phyloP scores from a whole-genome alignment of 257 asterid genomes.

The Scutellaria baicalensis region DNA sequence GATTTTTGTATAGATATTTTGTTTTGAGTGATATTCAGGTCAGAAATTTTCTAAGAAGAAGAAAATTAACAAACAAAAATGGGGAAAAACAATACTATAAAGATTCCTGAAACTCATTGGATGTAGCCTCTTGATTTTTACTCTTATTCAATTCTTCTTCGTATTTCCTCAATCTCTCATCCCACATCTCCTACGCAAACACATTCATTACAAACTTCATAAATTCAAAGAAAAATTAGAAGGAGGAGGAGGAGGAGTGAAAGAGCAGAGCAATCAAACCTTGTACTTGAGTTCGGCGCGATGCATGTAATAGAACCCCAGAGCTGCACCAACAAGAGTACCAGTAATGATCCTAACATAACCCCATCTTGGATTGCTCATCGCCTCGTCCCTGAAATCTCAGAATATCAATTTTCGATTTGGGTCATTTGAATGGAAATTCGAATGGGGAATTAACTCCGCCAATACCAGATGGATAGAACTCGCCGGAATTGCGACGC shows the following conservation, averaged over 20 bases:
- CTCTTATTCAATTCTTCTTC: constrained; percentile 70
- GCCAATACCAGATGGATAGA: not conserved
- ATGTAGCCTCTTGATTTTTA: constrained; percentile 26
- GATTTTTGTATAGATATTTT: too few species aligned
- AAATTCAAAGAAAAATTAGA: not conserved
- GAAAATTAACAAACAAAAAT: too few species aligned
- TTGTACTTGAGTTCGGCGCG: constrained; percentile 72
- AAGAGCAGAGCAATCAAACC: constrained; percentile 27
- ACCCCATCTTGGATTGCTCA: constrained; percentile 74
- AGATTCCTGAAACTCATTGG: constrained; percentile 46
- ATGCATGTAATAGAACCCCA: constrained; percentile 82
- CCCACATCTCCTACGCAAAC: constrained; percentile 64
- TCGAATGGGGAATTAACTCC: not conserved
- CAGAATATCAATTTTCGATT: not conserved
- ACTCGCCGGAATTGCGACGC: not conserved
- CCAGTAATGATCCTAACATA: constrained; percentile 75
- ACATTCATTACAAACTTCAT: not conserved
- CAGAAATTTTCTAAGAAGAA: too few species aligned
- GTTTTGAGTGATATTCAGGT: too few species aligned
- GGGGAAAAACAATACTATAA: not conserved
- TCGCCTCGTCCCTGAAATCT: not conserved
- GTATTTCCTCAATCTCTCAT: constrained; percentile 69
- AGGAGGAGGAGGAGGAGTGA: not conserved
- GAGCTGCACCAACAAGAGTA: constrained; percentile 59
- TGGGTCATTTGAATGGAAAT: not conserved